Conservation (phyloP, 257 asterid species). For the Nicotiana attenuata region DNA sequence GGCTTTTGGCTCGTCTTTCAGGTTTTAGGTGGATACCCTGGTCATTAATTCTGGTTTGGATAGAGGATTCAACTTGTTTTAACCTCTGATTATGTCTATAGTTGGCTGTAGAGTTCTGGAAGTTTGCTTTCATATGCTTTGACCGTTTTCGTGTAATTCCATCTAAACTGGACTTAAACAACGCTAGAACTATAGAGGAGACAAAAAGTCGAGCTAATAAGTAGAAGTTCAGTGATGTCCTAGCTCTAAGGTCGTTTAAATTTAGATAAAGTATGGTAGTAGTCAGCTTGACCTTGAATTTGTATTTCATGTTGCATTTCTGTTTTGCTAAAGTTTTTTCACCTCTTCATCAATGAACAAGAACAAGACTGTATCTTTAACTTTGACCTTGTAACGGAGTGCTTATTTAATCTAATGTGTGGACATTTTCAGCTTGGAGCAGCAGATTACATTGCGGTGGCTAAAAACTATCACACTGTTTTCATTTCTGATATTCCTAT, state of each 20-base stretch:
- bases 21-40: background rate
- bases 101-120: background rate
- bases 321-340: background rate
- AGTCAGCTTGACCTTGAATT: conserved; percentile 1
- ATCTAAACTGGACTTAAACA: background rate
- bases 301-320: background rate
- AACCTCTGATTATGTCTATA: background rate
- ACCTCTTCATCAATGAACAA: background rate
- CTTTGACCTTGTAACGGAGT: background rate
- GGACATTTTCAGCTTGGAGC: conserved; percentile 74
- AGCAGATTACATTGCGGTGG: conserved; percentile 90
- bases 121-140: background rate
- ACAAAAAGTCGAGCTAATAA: background rate
- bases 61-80: background rate
- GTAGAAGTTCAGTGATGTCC: background rate
- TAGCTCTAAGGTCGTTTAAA: background rate
- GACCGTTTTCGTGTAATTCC: background rate
- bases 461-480: conserved; percentile 77
- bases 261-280: background rate
- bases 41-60: background rate
- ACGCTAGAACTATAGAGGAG: background rate
- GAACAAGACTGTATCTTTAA: background rate
- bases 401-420: background rate
- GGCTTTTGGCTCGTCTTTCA: background rate
- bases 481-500: conserved; percentile 81